Evolutionary conservation across 2,329 filamentous ascomycete genomes (phyloP).

Genomic region (Triangularia setosa): DNA sequence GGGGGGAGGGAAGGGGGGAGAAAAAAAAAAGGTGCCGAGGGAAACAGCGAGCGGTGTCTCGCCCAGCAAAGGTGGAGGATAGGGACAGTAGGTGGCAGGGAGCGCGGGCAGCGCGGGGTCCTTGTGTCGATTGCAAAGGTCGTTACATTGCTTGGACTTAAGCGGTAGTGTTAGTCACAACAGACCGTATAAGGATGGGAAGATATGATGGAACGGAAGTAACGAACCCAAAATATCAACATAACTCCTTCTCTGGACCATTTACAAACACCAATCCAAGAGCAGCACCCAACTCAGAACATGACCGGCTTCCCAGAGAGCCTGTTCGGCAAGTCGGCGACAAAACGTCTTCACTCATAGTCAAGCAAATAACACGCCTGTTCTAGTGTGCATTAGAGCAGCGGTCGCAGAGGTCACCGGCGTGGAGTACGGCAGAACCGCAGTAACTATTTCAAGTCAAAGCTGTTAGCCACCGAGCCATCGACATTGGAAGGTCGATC

Average conservation of each 20-base stretch:
- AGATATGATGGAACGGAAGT: not conserved
- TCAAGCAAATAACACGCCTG: not conserved
- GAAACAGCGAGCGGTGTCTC: not conserved
- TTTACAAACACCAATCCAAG: not conserved
- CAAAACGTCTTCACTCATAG: not conserved
- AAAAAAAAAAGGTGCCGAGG: not conserved
- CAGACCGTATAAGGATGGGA: not conserved
- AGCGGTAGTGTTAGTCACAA: not conserved
- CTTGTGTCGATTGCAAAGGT: too few species aligned
- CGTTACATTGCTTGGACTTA: not conserved
- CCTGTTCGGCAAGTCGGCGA: not conserved
- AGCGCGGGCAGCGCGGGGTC: not conserved
- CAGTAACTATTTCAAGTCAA: not conserved
- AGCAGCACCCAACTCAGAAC: not conserved
- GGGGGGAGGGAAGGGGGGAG: not conserved
- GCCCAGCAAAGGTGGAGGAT: too few species aligned
- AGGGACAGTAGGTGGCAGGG: not conserved
- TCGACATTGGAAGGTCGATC: not conserved
- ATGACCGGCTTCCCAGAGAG: not conserved
- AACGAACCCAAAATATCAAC: not conserved
- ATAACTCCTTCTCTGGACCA: not conserved
- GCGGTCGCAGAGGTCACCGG: not conserved
- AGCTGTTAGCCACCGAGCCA: not conserved
- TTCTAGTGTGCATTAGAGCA: not conserved
- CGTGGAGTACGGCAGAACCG: not conserved